Evolutionary conservation across 2,329 filamentous ascomycete species (phyloP), one percentile per base, ranked within the genome.

Genomic region (Colletotrichum sp.): DNA sequence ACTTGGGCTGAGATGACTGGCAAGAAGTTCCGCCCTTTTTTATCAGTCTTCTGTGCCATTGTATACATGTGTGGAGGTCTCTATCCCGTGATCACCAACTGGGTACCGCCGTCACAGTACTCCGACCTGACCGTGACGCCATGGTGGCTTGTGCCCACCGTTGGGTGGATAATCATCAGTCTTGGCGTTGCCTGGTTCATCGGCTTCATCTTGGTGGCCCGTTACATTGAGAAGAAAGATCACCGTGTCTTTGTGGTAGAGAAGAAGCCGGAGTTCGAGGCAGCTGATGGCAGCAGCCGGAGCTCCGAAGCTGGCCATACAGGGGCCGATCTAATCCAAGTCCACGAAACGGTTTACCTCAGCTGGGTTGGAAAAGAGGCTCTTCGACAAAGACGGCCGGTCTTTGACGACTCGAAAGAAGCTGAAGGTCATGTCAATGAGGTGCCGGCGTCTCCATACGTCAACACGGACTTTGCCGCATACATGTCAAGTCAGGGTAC

Each of bases 311-410:
- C 59, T 13, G 64, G 62, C n/a, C 57, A 75, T 16, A 3, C 6
- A 12, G 71, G 74, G 9, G 68, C 66, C 7, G 83, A 83, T 1
- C 80, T 84, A 32, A 80, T 85, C 4, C 80, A 85, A 30, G 79
- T 84, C 9, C 84, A 85, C n/a, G 83, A 85, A 78, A 85, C 83
- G 8, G 83, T 85, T 0, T 85, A 83, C 66, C 71, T 84, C 16
- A 82, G 81, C 62, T 85, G 83, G 83, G 81, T 82, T 18, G 83
- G 81, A 1, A 80, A 75, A 18, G 83, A 85, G 66, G 80, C 80
- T 15, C 76, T 78, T 6, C 74, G 74, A 21, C 62, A 52, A 24
- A 66, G 73, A 26, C 66, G 64, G n/a, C 69, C 65, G 13, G 64
- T n/a, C 9, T 69, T 76, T 15, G 65, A 75, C 16, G 71, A 76